Conservation (phyloP, 106 monocot genomes). For the Dioscorea alata region DNA sequence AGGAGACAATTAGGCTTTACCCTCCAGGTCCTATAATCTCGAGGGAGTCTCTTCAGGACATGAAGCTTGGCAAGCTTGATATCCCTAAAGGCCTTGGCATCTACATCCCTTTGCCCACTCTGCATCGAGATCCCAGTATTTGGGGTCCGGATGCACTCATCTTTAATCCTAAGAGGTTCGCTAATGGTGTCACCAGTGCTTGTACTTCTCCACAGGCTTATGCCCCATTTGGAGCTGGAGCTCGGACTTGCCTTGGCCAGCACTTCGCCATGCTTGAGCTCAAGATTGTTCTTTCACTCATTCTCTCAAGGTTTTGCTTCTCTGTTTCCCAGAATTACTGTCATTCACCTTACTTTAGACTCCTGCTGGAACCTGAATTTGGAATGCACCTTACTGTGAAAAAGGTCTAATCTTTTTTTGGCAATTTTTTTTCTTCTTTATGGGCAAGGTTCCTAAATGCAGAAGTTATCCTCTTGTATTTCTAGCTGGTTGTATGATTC, state of each 20-base stretch:
- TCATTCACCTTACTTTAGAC: constrained; percentile 3
- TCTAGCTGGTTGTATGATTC: too few species aligned
- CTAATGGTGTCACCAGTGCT: neutral
- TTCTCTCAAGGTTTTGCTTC: constrained; percentile 13
- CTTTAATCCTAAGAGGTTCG: constrained; percentile 25
- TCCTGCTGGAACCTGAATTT: neutral
- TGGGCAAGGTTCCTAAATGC: too few species aligned
- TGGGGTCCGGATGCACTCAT: constrained; percentile 24
- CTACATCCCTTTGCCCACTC: neutral
- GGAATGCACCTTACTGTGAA: neutral
- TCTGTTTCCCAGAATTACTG: constrained; percentile 15
- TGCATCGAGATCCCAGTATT: constrained; percentile 12
- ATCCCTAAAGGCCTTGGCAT: neutral
- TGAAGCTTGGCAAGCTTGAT: neutral
- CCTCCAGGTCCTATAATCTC: neutral
- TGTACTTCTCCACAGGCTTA: constrained; percentile 1
- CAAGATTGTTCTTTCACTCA: constrained; percentile 9
- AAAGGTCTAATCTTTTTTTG: too few species aligned
- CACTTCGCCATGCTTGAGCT: constrained; percentile 22
- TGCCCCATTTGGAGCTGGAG: constrained; percentile 19
- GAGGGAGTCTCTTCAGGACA: neutral
- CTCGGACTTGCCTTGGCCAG: constrained; percentile 19
- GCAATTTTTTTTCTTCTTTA: too few species aligned
- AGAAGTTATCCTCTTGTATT: too few species aligned
- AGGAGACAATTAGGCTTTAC: constrained; percentile 4